Base-by-base conservation (phyloP, 129 eudicot genomes). In the Saussurea involucrata region DNA sequence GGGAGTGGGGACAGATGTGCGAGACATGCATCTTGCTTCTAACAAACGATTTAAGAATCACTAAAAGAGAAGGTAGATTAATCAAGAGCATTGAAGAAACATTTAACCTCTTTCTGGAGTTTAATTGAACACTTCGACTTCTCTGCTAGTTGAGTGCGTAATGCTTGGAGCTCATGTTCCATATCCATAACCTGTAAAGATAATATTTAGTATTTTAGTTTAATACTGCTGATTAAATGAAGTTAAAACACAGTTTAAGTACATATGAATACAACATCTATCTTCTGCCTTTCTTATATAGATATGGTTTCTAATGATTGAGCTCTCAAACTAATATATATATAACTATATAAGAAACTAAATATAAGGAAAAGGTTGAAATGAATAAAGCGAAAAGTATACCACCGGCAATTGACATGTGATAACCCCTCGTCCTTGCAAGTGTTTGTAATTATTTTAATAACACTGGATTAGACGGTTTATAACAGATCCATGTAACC, bases 81-180 rank as follows among this genome's bases (percentile, higher is more conserved):
- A 40, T 49, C 28, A 85, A 57, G 55, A 21, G 10, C 76, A 10
- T 1, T 37, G 29, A 82, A 75, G 71, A 22, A 63, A 13, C 46
- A 55, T 22, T 17, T 42, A 27, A 93, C 98, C 98, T 94, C 96
- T 86, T 91, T 94, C 74, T 91, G 97, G 61, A 94, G 98, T 82
- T 80, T 87, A 66, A 87, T 76, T 44, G 97, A 94, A 83, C 75
- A 90, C 83, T 89, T 94, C 2, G 97, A 87, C 81, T 91, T 94
- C 81, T 94, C 97, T 7, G 77, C 85, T 33, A 94, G 93, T 78
- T 89, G 98, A 77, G 73, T 63, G 63, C 98, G 86, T 72, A 94
- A 83, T 79, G 96, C 98, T 69, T 79, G 90, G 57, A 94, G 92
- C 83, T 94, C 98, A 76, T 87, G 97, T 78, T 94, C 98, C 97